A percentile compares a stretch with the other conserved stretches of the same genome.
Evolutionary conservation across 108 stramenopile genomes (phyloP).

Genomic region (Schizochytrium sp.): DNA sequence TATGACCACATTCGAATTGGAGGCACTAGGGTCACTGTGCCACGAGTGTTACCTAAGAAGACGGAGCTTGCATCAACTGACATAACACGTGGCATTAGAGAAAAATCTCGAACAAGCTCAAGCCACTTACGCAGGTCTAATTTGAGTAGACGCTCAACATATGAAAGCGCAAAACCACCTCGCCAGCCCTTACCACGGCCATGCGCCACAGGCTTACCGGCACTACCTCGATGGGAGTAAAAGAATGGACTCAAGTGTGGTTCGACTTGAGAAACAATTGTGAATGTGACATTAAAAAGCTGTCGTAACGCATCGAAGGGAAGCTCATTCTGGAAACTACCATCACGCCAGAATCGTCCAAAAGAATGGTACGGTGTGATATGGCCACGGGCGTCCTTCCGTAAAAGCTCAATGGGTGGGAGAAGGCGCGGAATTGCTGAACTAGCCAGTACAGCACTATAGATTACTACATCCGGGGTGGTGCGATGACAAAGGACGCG

Average conservation of each 20-base stretch:
- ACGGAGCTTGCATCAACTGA: conserved; percentile 32
- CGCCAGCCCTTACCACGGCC: conserved; percentile 82
- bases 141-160: conserved; percentile 79
- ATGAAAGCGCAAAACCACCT: conserved; percentile 83
- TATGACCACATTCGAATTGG: conserved; percentile 30
- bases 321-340: conserved; percentile 38
- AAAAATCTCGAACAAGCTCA: conserved; percentile 56
- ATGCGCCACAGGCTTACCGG: conserved; percentile 80
- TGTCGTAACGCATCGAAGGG: conserved; percentile 42
- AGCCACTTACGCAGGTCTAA: conserved; percentile 82
- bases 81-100: conserved; percentile 41
- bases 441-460: conserved; percentile 43
- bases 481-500: conserved; percentile 21
- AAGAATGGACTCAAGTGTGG: conserved; percentile 54
- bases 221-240: conserved; percentile 84
- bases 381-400: conserved; percentile 54
- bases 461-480: conserved; percentile 50
- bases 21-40: conserved; percentile 8
- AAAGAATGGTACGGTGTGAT: conserved; percentile 38
- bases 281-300: conserved; percentile 55
- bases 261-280: conserved; percentile 28
- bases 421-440: conserved; percentile 40
- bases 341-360: conserved; percentile 59
- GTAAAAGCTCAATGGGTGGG: conserved; percentile 48
- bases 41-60: conserved; percentile 46